Evolutionary conservation across 2,329 filamentous ascomycete species (phyloP), one percentile per base, ranked within the genome.

Genomic region (Ambrosiella cleistominuta): DNA sequence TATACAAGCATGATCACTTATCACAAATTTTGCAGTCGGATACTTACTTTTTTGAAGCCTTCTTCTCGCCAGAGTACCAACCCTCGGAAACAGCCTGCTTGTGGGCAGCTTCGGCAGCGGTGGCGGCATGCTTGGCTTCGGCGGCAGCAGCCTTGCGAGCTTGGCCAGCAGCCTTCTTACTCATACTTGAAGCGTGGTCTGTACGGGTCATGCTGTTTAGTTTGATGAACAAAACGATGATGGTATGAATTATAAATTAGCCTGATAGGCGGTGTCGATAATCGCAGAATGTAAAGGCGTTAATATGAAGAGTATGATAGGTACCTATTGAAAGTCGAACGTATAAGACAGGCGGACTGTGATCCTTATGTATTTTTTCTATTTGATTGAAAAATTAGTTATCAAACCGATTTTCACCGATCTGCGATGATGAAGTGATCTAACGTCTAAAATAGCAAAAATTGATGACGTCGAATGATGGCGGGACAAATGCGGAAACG

Each of bases 61-160:
- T 85, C 75, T 97, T 98, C 57, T 88, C 70, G 45, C 93, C 93
- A 71, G 93, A 88, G 9, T 76, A 66, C 93, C 93, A 98, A 27
- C 27, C 27, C 3, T 27, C 27, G 3, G 27, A 2, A 27, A 27
- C 27, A 27, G 27, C 27, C 27, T 27, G 27, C 27, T 27, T 27
- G 27, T 27, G 27, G 27, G 27, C 27, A 27, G 4, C 27, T 65
- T 95, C 76, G 57, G 79, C 76, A 3, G 83, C 79, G 66, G 96
- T 91, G 36, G 70, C 80, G 2, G 75, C 79, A 60, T 83, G 77
- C 72, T 97, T 97, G 59, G 78, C 72, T 7, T 87, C 86, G 1
- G 89, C 91, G 2, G 82, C 83, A 54, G 96, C 89, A 62, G 89
- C 89, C 77, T 98, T 97, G 72, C 88, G 80, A 62, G 90, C 89